Conservation (phyloP, 345 rosid genomes). For the Pugionium dolabratum region DNA sequence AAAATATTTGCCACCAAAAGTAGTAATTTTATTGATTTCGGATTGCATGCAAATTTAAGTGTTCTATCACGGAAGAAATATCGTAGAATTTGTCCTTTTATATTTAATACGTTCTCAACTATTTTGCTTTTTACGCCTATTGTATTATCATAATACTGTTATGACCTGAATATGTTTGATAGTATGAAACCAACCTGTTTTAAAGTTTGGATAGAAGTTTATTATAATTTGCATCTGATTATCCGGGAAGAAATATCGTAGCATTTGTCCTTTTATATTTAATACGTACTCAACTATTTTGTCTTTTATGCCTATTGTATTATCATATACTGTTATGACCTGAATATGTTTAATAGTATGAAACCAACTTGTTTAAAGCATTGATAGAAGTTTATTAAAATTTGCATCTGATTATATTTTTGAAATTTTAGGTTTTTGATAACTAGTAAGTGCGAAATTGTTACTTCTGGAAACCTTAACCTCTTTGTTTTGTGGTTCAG, state of each 20-base stretch:
- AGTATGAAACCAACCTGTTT: neutral
- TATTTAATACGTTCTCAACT: conserved; percentile 1
- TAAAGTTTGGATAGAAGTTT: neutral
- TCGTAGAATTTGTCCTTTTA: conserved; percentile 4
- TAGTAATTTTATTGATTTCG: neutral
- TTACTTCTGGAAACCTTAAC: conserved; percentile 22
- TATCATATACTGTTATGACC: conserved; percentile 5
- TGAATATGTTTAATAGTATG: neutral
- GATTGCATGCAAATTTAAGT: conserved; percentile 22
- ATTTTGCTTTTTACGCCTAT: neutral
- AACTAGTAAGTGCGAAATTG: conserved; percentile 9
- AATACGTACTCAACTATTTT: conserved; percentile 4
- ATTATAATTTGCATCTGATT: neutral
- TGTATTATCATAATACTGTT: conserved; percentile 7
- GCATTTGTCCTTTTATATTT: conserved; percentile 7
- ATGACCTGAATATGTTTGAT: neutral
- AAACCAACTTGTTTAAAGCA: neutral
- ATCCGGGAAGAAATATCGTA: neutral
- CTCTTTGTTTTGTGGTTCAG: conserved; percentile 45
- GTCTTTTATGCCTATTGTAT: neutral
- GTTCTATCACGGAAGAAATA: neutral
- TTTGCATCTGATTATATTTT: neutral
- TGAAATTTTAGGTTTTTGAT: neutral
- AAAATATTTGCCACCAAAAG: conserved; percentile 20
- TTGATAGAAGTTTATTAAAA: neutral